A percentile compares a stretch with the other conserved stretches of the same genome.
Conservation (phyloP, 805 yeast species). For the Hanseniaspora osmophila region DNA sequence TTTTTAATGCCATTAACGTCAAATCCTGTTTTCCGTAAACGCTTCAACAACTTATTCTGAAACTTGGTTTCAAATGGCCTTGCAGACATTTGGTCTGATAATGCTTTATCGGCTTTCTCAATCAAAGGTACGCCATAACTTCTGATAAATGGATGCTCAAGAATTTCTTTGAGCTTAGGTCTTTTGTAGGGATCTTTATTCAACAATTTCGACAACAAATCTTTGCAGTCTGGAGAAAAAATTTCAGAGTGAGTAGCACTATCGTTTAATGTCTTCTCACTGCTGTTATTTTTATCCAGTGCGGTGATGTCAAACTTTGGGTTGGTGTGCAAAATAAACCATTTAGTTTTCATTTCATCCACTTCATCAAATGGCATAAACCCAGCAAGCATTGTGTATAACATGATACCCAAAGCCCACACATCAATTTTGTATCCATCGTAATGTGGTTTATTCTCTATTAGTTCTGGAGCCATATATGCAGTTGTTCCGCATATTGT, state of each 20-base stretch:
- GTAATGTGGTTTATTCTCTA: constrained; percentile 51
- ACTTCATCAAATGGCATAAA: constrained; percentile 87
- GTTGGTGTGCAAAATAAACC: constrained; percentile 46
- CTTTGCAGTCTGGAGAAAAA: constrained; percentile 27
- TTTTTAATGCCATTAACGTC: constrained; percentile 46
- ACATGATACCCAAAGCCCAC: constrained; percentile 85
- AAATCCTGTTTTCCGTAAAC: constrained; percentile 45
- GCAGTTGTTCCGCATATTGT: constrained; percentile 91
- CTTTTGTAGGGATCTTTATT: constrained; percentile 53
- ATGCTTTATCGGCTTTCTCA: constrained; percentile 25
- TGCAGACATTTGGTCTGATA: constrained; percentile 22
- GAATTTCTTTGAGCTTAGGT: constrained; percentile 40
- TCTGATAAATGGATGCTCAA: constrained; percentile 36
- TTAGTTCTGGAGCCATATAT: constrained; percentile 92
- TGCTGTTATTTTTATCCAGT: not conserved
- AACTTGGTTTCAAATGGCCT: constrained; percentile 41
- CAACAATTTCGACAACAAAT: constrained; percentile 40
- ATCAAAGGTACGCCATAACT: constrained; percentile 30
- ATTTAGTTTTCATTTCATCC: constrained; percentile 46
- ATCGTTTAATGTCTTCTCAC: constrained; percentile 13
- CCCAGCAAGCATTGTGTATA: constrained; percentile 74
- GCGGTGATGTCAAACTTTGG: constrained; percentile 38
- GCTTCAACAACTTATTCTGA: constrained; percentile 51
- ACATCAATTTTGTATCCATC: constrained; percentile 73
- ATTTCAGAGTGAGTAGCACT: not conserved